Base-by-base conservation (phyloP, 2,329 filamentous ascomycete species). In the Stagonosporopsis vannaccii region DNA sequence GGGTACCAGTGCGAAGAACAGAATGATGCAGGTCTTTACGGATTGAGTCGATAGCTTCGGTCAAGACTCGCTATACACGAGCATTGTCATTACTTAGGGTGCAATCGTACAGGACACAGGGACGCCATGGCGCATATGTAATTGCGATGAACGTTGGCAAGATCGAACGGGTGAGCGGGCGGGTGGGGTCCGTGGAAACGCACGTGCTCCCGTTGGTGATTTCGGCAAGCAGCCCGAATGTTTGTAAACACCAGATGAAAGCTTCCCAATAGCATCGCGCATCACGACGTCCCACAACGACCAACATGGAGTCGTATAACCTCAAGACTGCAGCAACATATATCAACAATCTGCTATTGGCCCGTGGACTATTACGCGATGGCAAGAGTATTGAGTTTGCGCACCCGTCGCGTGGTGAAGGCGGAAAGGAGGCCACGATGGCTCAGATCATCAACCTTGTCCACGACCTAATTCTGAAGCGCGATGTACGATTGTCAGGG, bases 371-470 rank as follows among this genome's bases (percentile, higher is more conserved):
- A 13, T 74, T 88, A 36, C 83, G 84, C 56, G 83, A 85, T 79
- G 84, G 89, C 63, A 86, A 89, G 67, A 81, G 80, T 37, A 90
- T 99, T 76, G 89, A 97, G 75, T 99, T 99, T 75, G 87, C 90
- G 58, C 81, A 86, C 60, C 89, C 90, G 8, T 85, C 85, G 49
- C 82, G 85, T 60, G 84, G 82, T 56, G 85, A 88, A 61, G 83
- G 83, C 17, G 85, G 85, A 17, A 82, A 85, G 33, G 84, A 84
- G 70, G 85, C 84, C 46, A 90, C 90, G 17, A 94, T 95, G 87
- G 89, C 90, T 19, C 86, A 87, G 63, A 88, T 98, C 67, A 97
- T 99, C 79, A 90, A 94, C 72, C 84, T 99, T 22, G 87, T 99
- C 44, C 97, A 99, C 76, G 95, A 99, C 73, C 78, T 99, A 66